phyloP scores from a whole-genome alignment of 2,329 filamentous ascomycete species.

The Cladosporium cucumerinum region DNA sequence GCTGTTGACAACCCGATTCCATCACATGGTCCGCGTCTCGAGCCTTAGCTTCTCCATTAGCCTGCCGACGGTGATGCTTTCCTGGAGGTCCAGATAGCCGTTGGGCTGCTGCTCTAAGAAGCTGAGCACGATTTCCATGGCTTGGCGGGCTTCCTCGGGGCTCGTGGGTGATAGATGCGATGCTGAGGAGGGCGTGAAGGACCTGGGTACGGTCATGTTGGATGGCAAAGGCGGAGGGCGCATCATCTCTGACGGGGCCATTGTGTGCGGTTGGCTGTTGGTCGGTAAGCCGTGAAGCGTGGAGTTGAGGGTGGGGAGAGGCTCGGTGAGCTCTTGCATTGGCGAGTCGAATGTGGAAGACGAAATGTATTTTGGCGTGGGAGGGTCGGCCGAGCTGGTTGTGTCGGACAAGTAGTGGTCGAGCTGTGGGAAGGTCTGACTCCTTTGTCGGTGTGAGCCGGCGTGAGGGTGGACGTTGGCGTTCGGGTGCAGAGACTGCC shows the following conservation, averaged over 20 bases:
- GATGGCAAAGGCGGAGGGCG: constrained; percentile 46
- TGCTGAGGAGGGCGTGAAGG: constrained; percentile 22
- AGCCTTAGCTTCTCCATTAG: constrained; percentile 82
- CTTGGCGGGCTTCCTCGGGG: constrained; percentile 79
- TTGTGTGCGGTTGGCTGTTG: constrained; percentile 25
- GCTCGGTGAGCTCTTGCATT: constrained; percentile 33
- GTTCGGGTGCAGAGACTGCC: constrained; percentile 42
- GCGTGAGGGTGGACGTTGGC: constrained; percentile 39
- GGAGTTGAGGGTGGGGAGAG: constrained; percentile 42
- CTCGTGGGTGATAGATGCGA: constrained; percentile 62
- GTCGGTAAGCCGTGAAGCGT: constrained; percentile 35
- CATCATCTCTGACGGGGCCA: constrained; percentile 41
- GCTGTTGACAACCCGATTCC: background rate
- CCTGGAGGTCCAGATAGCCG: constrained; percentile 70
- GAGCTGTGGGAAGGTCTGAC: constrained; percentile 78
- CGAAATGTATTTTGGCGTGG: constrained; percentile 53
- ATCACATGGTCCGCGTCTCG: constrained; percentile 22
- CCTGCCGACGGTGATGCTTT: constrained; percentile 74
- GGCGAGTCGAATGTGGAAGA: constrained; percentile 39
- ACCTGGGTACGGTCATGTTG: constrained; percentile 15
- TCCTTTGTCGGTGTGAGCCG: constrained; percentile 70
- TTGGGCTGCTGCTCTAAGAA: constrained; percentile 72
- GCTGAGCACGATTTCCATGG: constrained; percentile 74
- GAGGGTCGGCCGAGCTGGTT: constrained; percentile 50
- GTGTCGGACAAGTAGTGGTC: constrained; percentile 53